Conservation (phyloP, 176 grass and related monocot genomes). For the Alopecurus myosuroides region DNA sequence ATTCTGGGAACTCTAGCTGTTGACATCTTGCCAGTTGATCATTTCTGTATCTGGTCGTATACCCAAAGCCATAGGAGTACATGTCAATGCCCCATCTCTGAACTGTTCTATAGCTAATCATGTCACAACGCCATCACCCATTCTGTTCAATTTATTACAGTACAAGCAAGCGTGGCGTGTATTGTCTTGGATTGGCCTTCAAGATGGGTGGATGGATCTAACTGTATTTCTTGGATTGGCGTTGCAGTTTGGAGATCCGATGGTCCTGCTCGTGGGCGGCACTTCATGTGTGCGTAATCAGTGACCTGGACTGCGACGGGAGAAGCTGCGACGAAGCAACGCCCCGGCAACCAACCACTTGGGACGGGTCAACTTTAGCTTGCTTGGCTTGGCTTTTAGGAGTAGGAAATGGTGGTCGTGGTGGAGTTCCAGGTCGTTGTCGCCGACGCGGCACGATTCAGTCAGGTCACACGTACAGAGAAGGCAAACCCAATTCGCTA, state of each 20-base stretch:
- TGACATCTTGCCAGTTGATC: not conserved
- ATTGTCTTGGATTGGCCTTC: too few relatives aligned
- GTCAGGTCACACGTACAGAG: not conserved
- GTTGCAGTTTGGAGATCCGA: constrained; percentile 19
- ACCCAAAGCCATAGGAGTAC: not conserved
- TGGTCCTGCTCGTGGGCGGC: not conserved
- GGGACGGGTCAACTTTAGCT: not conserved
- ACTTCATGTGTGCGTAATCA: not conserved
- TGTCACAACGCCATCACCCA: not conserved
- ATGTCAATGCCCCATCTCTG: not conserved
- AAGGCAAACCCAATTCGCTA: not conserved
- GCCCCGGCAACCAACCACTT: not conserved
- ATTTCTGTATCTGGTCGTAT: not conserved
- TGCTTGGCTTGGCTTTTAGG: constrained; percentile 28
- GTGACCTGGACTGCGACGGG: not conserved
- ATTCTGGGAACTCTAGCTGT: not conserved
- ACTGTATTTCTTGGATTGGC: not conserved
- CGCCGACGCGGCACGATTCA: not conserved
- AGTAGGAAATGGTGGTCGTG: not conserved
- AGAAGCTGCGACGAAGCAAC: constrained; percentile 24
- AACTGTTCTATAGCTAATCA: not conserved
- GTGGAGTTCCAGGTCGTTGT: not conserved
- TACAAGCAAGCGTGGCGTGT: not conserved
- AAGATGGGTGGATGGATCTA: not conserved
- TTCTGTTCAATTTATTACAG: not conserved